phyloP scores from a whole-genome alignment of 2,329 filamentous ascomycete species.

The Fusarium hostae region DNA sequence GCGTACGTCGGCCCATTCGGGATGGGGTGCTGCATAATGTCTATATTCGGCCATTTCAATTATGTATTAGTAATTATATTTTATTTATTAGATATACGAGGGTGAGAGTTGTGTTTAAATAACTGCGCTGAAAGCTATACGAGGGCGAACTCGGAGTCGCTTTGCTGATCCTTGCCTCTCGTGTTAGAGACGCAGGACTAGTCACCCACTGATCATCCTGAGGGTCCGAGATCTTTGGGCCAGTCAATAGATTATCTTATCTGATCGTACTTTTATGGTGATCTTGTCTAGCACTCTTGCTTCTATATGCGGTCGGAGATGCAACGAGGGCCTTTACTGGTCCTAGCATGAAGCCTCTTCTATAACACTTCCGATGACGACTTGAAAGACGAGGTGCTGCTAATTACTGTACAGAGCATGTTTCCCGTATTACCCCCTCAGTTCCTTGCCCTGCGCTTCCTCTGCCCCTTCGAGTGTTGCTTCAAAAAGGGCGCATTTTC shows the following conservation, averaged over 20 bases:
- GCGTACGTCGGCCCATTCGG: slow-evolving; percentile 23
- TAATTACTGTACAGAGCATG: background rate
- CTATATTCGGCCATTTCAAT: slow-evolving; percentile 26
- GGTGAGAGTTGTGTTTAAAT: background rate
- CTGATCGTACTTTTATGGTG: slow-evolving; percentile 10
- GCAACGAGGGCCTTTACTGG: background rate
- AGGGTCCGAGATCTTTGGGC: background rate
- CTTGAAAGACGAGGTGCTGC: no score
- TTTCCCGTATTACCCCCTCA: background rate
- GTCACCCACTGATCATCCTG: background rate
- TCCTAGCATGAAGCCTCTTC: background rate
- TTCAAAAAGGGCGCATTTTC: slow-evolving; percentile 10
- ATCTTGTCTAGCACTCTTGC: background rate
- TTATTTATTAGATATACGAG: background rate
- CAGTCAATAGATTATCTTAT: slow-evolving; percentile 31
- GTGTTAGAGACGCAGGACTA: background rate
- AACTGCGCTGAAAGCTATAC: background rate
- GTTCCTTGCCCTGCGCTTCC: no score
- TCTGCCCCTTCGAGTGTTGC: background rate
- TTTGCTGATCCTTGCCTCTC: background rate
- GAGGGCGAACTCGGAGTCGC: background rate
- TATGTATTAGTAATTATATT: background rate
- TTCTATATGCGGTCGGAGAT: background rate
- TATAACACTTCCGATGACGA: background rate
- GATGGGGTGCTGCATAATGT: slow-evolving; percentile 14